Conservation (phyloP, 2,329 filamentous ascomycete genomes). For the Conoideocrella luteorostrata region DNA sequence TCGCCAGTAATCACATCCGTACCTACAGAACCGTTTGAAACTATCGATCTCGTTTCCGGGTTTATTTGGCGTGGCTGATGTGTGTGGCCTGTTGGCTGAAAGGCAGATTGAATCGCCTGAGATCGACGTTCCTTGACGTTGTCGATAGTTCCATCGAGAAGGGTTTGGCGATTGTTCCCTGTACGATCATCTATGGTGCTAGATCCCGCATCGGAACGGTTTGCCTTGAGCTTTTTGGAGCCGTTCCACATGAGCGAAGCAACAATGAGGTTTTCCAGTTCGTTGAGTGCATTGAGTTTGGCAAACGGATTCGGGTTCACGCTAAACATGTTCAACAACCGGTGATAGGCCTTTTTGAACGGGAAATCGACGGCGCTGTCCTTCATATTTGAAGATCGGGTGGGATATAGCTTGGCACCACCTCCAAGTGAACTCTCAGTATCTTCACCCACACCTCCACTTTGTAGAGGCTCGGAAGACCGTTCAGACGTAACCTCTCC, state of each 20-base stretch:
- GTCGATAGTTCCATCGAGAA: constrained; percentile 61
- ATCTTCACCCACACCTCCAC: constrained; percentile 33
- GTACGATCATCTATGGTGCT: constrained; percentile 27
- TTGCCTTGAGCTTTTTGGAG: constrained; percentile 28
- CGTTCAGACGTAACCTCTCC: constrained; percentile 34
- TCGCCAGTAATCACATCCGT: constrained; percentile 61
- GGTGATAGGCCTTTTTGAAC: constrained; percentile 72
- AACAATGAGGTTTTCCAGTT: constrained; percentile 75
- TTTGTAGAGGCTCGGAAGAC: constrained; percentile 32
- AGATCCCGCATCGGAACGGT: constrained; percentile 29
- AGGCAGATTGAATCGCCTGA: constrained; percentile 34
- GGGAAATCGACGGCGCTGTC: constrained; percentile 53
- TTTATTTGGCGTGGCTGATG: constrained; percentile 33
- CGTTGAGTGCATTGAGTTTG: constrained; percentile 77
- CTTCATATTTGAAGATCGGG: background rate
- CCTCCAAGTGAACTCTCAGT: constrained; percentile 19
- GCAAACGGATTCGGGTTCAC: constrained; percentile 81
- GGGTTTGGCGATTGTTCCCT: constrained; percentile 32
- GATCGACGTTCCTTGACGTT: constrained; percentile 63
- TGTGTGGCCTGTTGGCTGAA: constrained; percentile 24
- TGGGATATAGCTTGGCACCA: background rate
- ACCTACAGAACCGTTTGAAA: constrained; percentile 44
- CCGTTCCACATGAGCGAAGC: constrained; percentile 52
- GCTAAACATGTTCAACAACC: constrained; percentile 77
- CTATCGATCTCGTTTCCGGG: constrained; percentile 41